Evolutionary conservation across 169 alveolate genomes (phyloP).

Genomic region (Perkinsus chesapeaki): DNA sequence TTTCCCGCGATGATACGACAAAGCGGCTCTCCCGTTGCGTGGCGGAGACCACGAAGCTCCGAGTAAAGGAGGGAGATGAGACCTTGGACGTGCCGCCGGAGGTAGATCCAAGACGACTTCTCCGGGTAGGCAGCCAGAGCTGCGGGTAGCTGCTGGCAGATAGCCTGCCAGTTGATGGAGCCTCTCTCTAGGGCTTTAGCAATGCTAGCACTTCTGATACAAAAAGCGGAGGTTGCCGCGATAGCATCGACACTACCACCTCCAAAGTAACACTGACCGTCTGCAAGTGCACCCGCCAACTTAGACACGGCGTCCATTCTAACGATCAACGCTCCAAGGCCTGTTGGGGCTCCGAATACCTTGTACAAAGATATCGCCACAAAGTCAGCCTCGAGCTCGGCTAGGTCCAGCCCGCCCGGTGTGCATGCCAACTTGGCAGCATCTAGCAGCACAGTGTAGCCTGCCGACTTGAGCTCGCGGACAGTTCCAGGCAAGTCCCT

Average conservation of each 20-base stretch:
- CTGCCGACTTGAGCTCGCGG: background rate
- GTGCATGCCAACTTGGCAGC: slow-evolving; percentile 39
- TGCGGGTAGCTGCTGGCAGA: background rate
- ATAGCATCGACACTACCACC: slow-evolving; percentile 41
- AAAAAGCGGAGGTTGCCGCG: slow-evolving; percentile 10
- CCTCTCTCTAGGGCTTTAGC: background rate
- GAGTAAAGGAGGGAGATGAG: background rate
- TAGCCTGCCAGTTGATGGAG: background rate
- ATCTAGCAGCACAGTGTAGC: slow-evolving; percentile 25
- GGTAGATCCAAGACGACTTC: background rate
- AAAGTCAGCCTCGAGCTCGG: slow-evolving; percentile 30
- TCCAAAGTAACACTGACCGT: slow-evolving; percentile 23
- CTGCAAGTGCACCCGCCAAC: background rate
- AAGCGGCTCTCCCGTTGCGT: background rate
- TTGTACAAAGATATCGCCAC: slow-evolving; percentile 42
- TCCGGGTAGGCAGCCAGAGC: background rate
- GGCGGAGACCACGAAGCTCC: background rate
- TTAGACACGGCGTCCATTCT: slow-evolving; percentile 9
- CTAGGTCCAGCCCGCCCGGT: slow-evolving; percentile 22
- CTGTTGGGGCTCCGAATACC: slow-evolving; percentile 49
- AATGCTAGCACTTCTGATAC: background rate
- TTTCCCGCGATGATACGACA: background rate
- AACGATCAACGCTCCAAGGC: slow-evolving; percentile 41
- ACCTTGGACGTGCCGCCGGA: background rate
- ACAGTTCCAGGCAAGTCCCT: background rate